Base-by-base conservation (phyloP, 2,329 filamentous ascomycete species). In the Microsporum canis region DNA sequence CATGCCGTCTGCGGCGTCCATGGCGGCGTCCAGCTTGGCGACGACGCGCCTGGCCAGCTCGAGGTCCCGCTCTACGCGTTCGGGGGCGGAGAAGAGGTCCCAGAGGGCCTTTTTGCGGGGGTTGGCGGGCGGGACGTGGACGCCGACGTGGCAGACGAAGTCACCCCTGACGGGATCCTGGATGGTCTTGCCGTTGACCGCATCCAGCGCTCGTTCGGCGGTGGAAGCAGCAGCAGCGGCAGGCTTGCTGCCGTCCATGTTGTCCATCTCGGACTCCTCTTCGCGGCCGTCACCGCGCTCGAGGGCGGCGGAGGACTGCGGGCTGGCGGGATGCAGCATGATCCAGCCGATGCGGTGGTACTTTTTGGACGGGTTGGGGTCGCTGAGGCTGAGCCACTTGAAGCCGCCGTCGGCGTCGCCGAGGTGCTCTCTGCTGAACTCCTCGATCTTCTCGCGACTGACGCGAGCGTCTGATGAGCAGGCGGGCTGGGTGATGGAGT, bases 261-360 rank as follows among this genome's bases (percentile, higher is more conserved):
- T 68, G 34, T 75, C 73, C 23, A 81, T 77, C 36, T 84, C 80
- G 61, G 83, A 79, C 45, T 82, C 79, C 66, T 88, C 86, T 57
- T 90, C 87, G 65, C 88, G 85, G 10, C 83, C 82, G 66, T 94
- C 88, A n/a, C 83, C 80, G 63, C 86, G 82, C 67, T 95, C 89
- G 63, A 86, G 78, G 10, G 85, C 80, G 55, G 82, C 78, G 4
- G 81, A 76, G 27, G 82, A 79, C 61, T 95, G 89, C 0, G 87
- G 80, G 10, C 7, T 4, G 12, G 84, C 84, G 5, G 90, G 88
- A 59, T 97, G 88, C 7, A 99, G 81, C 82, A 97, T 94, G 63
- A 99, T 95, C 92, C 95, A 99, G 27, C 94, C 94, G 73, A 99
- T 97, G 27, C 94, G 87, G 71, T 99, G 94, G 70, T 91, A 99